These are phyloP conservation scores for Penicillium silybi DNA, from an alignment of 495 filamentous ascomycete genomes.

Conservation along the genomic window DNA sequence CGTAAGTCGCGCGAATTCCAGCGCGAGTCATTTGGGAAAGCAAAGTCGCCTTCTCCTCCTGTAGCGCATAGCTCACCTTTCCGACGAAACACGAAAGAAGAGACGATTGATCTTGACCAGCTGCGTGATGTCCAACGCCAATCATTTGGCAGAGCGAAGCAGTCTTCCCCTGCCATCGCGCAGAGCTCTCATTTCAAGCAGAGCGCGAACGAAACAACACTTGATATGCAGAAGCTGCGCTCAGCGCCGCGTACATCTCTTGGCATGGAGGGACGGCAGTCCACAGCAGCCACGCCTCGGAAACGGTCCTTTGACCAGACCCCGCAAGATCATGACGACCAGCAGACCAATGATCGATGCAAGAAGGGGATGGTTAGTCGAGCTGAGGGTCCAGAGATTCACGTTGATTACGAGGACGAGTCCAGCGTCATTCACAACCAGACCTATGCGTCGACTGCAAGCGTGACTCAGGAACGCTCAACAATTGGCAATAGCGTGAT, in stretches of 20 bases:
- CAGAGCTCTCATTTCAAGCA: neutral
- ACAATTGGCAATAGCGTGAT: conserved; percentile 33
- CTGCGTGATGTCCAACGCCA: neutral
- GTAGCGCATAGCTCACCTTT: conserved; percentile 34
- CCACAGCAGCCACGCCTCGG: conserved; percentile 23
- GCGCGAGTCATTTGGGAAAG: conserved; percentile 4
- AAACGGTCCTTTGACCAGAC: conserved; percentile 41
- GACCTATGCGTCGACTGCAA: conserved; percentile 14
- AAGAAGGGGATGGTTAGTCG: conserved; percentile 32
- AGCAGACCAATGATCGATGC: conserved; percentile 21
- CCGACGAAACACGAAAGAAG: conserved; percentile 26
- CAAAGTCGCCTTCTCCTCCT: neutral
- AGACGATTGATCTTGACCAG: conserved; percentile 21
- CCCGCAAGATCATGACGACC: conserved; percentile 25
- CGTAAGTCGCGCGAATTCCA: conserved; percentile 20
- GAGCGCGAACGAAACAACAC: conserved; percentile 1
- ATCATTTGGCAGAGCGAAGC: neutral
- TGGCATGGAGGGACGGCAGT: neutral
- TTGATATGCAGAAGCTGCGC: conserved; percentile 14
- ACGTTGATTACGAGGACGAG: conserved; percentile 31
- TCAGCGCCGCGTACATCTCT: conserved; percentile 12
- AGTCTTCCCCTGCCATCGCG: neutral
- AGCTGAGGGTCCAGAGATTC: conserved; percentile 24
- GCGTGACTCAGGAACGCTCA: conserved; percentile 17
- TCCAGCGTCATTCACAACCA: conserved; percentile 24